These are phyloP conservation scores for Plectosphaerella cucumerina DNA, from an alignment of 2,329 filamentous ascomycete genomes.

Conservation along the genomic window DNA sequence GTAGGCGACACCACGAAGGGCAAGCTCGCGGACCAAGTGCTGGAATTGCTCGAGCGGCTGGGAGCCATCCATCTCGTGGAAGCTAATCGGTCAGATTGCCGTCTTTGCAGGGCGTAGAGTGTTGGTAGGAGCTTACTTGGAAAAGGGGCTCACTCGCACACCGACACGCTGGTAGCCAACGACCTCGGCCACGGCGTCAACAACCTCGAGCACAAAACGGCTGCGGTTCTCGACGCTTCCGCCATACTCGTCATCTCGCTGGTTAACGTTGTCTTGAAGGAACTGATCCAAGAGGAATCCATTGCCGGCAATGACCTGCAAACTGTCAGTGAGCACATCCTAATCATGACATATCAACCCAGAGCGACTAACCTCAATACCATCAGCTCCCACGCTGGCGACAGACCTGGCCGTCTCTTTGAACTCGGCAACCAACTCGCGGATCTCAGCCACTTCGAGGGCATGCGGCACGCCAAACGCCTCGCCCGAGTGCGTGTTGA, in stretches of 20 bases:
- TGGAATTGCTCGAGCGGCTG: constrained; percentile 60
- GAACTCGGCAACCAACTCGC: not conserved
- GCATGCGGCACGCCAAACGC: not conserved
- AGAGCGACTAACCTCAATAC: constrained; percentile 47
- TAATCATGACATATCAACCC: not conserved
- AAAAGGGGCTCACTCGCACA: constrained; percentile 56
- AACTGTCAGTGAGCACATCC: not conserved
- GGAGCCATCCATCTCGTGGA: constrained; percentile 57
- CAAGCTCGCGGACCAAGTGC: constrained; percentile 47
- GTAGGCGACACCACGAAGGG: constrained; percentile 48
- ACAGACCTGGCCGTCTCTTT: not conserved
- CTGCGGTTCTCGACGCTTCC: constrained; percentile 49
- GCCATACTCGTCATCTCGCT: constrained; percentile 46
- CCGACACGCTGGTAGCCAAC: constrained; percentile 47
- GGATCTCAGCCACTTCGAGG: not conserved
- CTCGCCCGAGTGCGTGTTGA: too few species aligned
- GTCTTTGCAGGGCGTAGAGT: too few species aligned
- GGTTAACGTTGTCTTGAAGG: constrained; percentile 45
- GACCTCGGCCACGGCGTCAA: constrained; percentile 45
- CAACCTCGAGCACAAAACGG: constrained; percentile 45
- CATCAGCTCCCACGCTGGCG: constrained; percentile 58
- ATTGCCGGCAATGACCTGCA: constrained; percentile 48
- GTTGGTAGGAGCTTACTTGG: too few species aligned
- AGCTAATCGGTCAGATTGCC: constrained; percentile 29
- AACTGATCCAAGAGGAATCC: constrained; percentile 62